phyloP scores from a whole-genome alignment of 257 asterid species.

The Catharanthus roseus region DNA sequence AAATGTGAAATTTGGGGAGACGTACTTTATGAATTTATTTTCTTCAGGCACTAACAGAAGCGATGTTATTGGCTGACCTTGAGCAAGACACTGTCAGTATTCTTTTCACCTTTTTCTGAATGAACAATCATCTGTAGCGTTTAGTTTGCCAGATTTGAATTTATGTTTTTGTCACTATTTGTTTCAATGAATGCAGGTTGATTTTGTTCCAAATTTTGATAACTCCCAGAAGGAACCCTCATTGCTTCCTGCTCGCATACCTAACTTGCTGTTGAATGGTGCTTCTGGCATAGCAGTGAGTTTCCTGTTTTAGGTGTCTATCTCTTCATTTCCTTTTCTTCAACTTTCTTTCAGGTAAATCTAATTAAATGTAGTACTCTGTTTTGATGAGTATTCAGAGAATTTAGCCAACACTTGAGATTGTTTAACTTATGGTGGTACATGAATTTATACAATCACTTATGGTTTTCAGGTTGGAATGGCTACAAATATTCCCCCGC shows the following conservation, averaged over 20 bases:
- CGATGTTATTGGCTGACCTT: conserved; percentile 86
- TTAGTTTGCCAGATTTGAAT: neutral
- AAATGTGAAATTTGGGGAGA: conserved; percentile 12
- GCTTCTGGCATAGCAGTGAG: conserved; percentile 97
- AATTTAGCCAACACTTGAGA: neutral
- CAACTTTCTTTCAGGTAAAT: neutral
- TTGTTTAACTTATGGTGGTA: neutral
- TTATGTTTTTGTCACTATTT: conserved; percentile 11
- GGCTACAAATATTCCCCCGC: conserved; percentile 99
- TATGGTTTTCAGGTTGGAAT: conserved; percentile 75
- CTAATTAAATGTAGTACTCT: neutral
- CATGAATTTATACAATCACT: neutral
- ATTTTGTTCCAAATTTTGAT: conserved; percentile 94
- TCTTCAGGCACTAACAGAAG: conserved; percentile 90
- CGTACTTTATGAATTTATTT: conserved; percentile 8
- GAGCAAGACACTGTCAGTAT: conserved; percentile 79
- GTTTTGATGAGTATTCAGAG: neutral
- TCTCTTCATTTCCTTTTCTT: neutral
- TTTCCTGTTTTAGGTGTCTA: conserved; percentile 17
- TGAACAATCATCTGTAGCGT: neutral
- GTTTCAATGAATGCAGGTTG: conserved; percentile 59
- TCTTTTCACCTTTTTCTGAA: conserved; percentile 4
- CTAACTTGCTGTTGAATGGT: conserved; percentile 82
- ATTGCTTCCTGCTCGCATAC: conserved; percentile 95
- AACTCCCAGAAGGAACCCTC: conserved; percentile 95